phyloP scores from a whole-genome alignment of 2,329 filamentous ascomycete genomes.

The Neonectria coccinea region DNA sequence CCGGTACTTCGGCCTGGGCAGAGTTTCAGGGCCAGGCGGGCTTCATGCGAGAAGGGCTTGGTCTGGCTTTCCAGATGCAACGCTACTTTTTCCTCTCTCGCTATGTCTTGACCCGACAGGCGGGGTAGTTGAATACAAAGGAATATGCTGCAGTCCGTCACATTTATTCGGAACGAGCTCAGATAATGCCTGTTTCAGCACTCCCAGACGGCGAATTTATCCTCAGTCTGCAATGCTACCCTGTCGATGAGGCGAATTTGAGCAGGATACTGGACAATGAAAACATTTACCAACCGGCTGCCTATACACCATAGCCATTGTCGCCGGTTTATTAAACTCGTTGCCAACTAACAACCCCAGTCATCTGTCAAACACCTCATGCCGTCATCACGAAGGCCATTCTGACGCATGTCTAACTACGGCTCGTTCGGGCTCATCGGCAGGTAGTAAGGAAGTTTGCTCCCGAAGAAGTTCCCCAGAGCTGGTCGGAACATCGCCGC shows the following conservation, averaged over 20 bases:
- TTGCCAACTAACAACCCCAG: no score
- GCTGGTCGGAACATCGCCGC: conserved; percentile 22
- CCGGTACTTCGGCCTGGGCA: neutral
- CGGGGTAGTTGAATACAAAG: neutral
- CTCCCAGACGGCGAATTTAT: no score
- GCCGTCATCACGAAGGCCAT: neutral
- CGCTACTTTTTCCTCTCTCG: neutral
- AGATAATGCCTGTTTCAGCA: neutral
- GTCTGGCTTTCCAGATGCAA: neutral
- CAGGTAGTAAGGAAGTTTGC: neutral
- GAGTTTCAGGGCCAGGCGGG: neutral
- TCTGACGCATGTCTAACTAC: neutral
- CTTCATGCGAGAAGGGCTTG: neutral
- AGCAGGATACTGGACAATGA: no score
- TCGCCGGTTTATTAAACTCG: no score
- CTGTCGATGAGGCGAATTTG: no score
- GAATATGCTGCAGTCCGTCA: neutral
- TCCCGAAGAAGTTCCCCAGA: no score
- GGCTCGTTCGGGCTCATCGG: neutral
- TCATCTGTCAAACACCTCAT: neutral
- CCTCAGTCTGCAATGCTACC: no score
- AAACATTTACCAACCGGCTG: no score
- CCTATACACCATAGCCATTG: no score
- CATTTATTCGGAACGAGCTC: neutral
- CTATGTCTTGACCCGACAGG: neutral